phyloP scores from a whole-genome alignment of 495 filamentous ascomycete genomes.

The Wilcoxina mikolae region DNA sequence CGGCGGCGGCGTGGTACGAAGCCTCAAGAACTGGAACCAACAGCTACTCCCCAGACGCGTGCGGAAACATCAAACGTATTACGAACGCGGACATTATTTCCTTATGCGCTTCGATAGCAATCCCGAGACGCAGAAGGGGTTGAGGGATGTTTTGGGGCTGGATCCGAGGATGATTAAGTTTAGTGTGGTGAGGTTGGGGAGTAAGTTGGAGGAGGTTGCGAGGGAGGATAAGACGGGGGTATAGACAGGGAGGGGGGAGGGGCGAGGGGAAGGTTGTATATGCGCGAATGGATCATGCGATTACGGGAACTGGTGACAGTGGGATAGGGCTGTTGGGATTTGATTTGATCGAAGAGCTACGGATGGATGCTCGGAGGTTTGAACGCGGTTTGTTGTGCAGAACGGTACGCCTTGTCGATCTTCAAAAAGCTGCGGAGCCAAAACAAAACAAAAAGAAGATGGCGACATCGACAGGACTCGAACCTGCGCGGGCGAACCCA shows the following conservation, averaged over 20 bases:
- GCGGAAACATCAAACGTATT: conserved; percentile 59
- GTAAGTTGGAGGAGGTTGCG: conserved; percentile 29
- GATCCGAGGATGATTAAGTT: conserved; percentile 86
- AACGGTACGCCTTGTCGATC: too few relatives aligned
- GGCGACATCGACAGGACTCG: too few relatives aligned
- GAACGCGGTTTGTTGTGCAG: too few relatives aligned
- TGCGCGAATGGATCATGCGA: too few relatives aligned
- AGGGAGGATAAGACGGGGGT: not conserved
- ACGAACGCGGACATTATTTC: conserved; percentile 86
- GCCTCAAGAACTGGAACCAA: conserved; percentile 84
- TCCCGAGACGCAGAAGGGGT: conserved; percentile 50
- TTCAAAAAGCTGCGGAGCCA: too few relatives aligned
- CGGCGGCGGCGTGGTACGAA: conserved; percentile 78
- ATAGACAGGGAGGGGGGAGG: not conserved
- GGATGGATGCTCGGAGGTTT: too few relatives aligned
- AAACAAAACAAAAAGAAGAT: too few relatives aligned
- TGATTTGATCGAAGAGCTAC: too few relatives aligned
- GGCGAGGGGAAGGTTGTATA: too few relatives aligned
- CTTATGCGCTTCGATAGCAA: conserved; percentile 86
- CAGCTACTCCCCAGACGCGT: conserved; percentile 65
- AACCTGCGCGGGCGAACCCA: too few relatives aligned
- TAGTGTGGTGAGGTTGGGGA: conserved; percentile 70
- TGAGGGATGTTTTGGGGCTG: conserved; percentile 60
- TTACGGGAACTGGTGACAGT: too few relatives aligned
- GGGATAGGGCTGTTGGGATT: too few relatives aligned